These are phyloP conservation scores for Dendryphion nanum DNA, from an alignment of 2,329 filamentous ascomycete species.

Conservation along the genomic window DNA sequence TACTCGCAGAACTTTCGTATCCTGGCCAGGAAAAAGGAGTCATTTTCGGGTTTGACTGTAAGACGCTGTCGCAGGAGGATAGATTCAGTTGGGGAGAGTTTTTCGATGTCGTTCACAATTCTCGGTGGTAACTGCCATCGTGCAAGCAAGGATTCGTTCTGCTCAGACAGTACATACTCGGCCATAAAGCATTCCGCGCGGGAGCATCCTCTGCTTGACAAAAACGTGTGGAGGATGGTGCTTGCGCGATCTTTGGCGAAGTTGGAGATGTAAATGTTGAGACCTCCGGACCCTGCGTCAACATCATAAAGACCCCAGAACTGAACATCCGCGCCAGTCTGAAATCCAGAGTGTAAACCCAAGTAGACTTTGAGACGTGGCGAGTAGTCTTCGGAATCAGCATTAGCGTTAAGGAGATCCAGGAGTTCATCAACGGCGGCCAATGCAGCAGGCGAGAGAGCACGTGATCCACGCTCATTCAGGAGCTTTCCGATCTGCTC, in stretches of 20 bases:
- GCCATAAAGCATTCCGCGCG: slow-evolving; percentile 17
- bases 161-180: slow-evolving; percentile 9
- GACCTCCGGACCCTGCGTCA: slow-evolving; percentile 11
- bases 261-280: slow-evolving; percentile 16
- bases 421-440: neutral
- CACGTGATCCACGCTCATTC: neutral
- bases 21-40: slow-evolving; percentile 11
- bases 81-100: slow-evolving; percentile 15
- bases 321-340: slow-evolving; percentile 9
- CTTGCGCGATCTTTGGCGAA: slow-evolving; percentile 9
- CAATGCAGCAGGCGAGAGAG: neutral
- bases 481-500: neutral
- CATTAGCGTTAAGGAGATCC: neutral
- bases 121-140: slow-evolving; percentile 7
- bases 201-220: slow-evolving; percentile 11
- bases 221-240: slow-evolving; percentile 14
- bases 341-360: slow-evolving; percentile 19
- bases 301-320: slow-evolving; percentile 18
- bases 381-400: slow-evolving; percentile 2
- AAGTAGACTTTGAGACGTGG: slow-evolving; percentile 9
- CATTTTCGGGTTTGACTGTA: slow-evolving; percentile 8
- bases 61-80: slow-evolving; percentile 16
- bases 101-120: slow-evolving; percentile 11
- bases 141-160: neutral
- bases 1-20: slow-evolving; percentile 5